These are phyloP conservation scores for Trebouxia sp. DNA, from an alignment of 139 green algal species.

Conservation along the genomic window DNA sequence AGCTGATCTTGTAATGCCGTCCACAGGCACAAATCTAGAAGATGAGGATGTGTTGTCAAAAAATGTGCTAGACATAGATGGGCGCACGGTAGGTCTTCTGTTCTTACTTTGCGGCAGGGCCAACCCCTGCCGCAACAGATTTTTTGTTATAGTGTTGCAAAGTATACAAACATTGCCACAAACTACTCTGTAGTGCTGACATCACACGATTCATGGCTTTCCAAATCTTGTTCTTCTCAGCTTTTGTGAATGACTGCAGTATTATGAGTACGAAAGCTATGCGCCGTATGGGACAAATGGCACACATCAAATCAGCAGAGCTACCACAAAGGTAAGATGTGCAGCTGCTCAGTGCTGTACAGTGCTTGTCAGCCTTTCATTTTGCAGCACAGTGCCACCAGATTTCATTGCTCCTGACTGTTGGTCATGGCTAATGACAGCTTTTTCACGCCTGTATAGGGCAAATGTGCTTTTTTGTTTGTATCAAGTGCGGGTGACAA, in stretches of 20 bases:
- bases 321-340: conserved; percentile 66
- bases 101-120: too few relatives aligned
- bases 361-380: neutral
- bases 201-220: too few relatives aligned
- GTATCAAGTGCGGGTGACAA: conserved; percentile 72
- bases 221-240: too few relatives aligned
- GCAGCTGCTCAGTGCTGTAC: neutral
- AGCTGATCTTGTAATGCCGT: too few relatives aligned
- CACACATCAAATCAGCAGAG: conserved; percentile 57
- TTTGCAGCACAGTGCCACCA: neutral
- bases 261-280: conserved; percentile 52
- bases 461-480: conserved; percentile 64
- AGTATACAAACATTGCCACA: too few relatives aligned
- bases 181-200: too few relatives aligned
- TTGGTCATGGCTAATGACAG: neutral
- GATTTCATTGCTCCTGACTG: neutral
- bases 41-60: conserved; percentile 56
- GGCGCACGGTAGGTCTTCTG: conserved; percentile 12
- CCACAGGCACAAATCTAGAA: conserved; percentile 58
- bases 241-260: conserved; percentile 29
- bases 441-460: conserved; percentile 31
- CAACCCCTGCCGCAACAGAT: too few relatives aligned
- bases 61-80: conserved; percentile 27
- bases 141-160: neutral
- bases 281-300: conserved; percentile 56